Base-by-base conservation (phyloP, 148 eudicot genomes). In the Camellia sinensis region DNA sequence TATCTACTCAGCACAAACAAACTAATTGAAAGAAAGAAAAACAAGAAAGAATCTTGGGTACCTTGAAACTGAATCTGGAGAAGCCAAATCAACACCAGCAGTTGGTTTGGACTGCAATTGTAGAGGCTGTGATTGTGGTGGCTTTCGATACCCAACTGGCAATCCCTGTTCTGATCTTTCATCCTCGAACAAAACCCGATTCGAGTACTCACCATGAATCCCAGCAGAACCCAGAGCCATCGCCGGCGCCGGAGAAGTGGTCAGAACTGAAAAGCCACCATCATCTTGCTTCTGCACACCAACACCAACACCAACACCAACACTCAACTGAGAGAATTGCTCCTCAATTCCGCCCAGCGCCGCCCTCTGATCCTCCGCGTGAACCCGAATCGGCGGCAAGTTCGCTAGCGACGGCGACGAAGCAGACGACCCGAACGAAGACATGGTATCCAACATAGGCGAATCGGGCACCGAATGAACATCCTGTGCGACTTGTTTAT, bases 31-130 rank as follows among this genome's bases (percentile, higher is more conserved):
- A 52, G 12, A 18, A 63, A 22, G 14, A 22, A 12, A 48, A 1
- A 21, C 14, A 19, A 62, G 5, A 40, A 0, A 15, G 46, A 50
- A 3, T 19, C 13, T 46, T 62, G 6, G 54, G 40, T 89, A 93
- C 98, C 98, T 95, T 40, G 97, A 93, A 77, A 93, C 89, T 22
- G 97, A 95, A 83, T 89, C 96, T 54, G 97, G 95, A 14, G 98
- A 93, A 59, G 86, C 83, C 89, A 89, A 80, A 76, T 94, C 98
- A 61, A 79, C 14, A 59, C 78, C 83, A 63, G 78, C 80, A 68
- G 76, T 67, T 61, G 77, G 85, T 83, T 82, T 71, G 11, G 22
- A 41, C 48, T 66, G 83, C 18, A 54, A 54, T n/a, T 65, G 76
- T 40, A 44, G 41, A 14, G 77, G 44, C 74, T 84, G 79, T 56